phyloP scores from a whole-genome alignment of 345 rosid species.

The Hirschfeldia incana region DNA sequence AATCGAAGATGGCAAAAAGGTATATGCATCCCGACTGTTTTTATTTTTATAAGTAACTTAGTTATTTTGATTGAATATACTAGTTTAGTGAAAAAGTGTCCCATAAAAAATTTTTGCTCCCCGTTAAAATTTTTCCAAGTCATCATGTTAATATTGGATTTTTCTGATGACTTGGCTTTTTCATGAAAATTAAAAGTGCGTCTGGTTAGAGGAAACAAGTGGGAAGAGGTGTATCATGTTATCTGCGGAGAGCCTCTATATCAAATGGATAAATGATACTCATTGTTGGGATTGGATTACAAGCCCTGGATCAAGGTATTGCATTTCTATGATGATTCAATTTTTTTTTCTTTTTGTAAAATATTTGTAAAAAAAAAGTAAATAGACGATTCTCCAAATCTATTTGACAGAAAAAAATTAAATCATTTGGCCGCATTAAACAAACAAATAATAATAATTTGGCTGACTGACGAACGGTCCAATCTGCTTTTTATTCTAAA shows the following conservation, averaged over 20 bases:
- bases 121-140: neutral
- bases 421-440: neutral
- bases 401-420: neutral
- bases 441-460: too few species aligned
- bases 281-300: constrained; percentile 1
- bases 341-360: neutral
- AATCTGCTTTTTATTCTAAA: neutral
- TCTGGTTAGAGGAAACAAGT: constrained; percentile 21
- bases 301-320: constrained; percentile 15
- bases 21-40: constrained; percentile 13
- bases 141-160: neutral
- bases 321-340: neutral
- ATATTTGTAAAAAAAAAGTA: neutral
- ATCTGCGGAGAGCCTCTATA: constrained; percentile 8
- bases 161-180: neutral
- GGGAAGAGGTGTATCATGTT: constrained; percentile 31
- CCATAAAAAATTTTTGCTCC: neutral
- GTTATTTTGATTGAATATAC: neutral
- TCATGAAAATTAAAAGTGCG: constrained; percentile 1
- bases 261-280: constrained; percentile 9
- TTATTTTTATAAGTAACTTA: neutral
- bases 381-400: neutral
- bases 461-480: neutral
- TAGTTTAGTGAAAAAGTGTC: neutral
- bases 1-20: constrained; percentile 48